Percentiles rank a stretch among this genome's conserved stretches.
phyloP scores from a whole-genome alignment of 257 asterid genomes.

The Solanum bulbocastanum region DNA sequence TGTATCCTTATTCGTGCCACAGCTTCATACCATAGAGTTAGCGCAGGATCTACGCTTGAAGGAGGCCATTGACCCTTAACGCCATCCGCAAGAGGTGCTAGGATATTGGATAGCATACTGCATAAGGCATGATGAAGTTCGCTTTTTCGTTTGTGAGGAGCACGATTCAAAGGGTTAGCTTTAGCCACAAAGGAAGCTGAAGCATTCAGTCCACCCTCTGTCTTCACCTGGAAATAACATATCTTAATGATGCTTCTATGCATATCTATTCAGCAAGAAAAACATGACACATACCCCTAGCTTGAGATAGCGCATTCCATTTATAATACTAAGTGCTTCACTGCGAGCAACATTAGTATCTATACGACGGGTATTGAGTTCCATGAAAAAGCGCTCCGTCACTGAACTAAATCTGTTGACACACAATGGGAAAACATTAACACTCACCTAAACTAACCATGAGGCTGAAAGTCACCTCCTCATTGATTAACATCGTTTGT shows the following conservation, averaged over 20 bases:
- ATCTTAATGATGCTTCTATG: slow-evolving; percentile 19
- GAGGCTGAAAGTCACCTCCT: neutral
- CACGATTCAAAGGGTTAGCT: slow-evolving; percentile 93
- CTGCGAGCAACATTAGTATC: slow-evolving; percentile 90
- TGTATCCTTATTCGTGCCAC: slow-evolving; percentile 87
- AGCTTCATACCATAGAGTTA: slow-evolving; percentile 96
- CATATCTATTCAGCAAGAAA: slow-evolving; percentile 9
- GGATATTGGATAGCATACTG: slow-evolving; percentile 97
- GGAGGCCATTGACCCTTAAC: slow-evolving; percentile 99
- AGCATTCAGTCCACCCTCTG: slow-evolving; percentile 96
- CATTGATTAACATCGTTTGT: neutral
- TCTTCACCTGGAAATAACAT: slow-evolving; percentile 68
- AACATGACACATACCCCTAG: slow-evolving; percentile 71
- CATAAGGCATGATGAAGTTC: slow-evolving; percentile 98
- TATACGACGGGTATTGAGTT: slow-evolving; percentile 86
- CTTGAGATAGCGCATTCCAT: slow-evolving; percentile 97
- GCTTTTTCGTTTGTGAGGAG: slow-evolving; percentile 95
- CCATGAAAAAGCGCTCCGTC: slow-evolving; percentile 98
- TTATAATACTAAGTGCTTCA: slow-evolving; percentile 93
- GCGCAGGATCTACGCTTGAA: slow-evolving; percentile 87
- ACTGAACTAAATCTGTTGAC: slow-evolving; percentile 89
- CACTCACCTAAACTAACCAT: neutral
- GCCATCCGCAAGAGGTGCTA: slow-evolving; percentile 95
- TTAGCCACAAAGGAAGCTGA: slow-evolving; percentile 98
- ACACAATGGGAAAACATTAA: slow-evolving; percentile 14